Base-by-base conservation (phyloP, 352 stramenopile genomes). In the Phytophthora fragariaefolia region DNA sequence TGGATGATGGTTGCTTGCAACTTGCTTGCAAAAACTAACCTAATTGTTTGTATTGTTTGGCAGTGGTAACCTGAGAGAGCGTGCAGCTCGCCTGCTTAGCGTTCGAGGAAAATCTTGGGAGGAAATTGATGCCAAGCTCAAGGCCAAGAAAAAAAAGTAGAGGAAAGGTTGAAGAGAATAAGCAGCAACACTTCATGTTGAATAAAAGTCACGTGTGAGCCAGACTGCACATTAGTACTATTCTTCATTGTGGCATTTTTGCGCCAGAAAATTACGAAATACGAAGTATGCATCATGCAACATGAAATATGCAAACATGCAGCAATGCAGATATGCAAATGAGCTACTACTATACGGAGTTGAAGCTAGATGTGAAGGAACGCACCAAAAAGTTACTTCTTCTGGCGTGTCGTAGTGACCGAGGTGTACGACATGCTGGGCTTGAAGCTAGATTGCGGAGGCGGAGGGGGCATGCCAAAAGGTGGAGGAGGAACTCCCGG, bases 61-160 rank as follows among this genome's bases (percentile, higher is more conserved):
- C 48, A 95, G 88, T 22, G 97, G 97, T 6, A 98, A 90, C 8
- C 66, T 98, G 42, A 69, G 77, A 17, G 86, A 99, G 74, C 85
- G 97, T 47, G 97, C 97, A 1, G 71, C 80, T 49, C 79, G 97
- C 20, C 75, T 99, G 32, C 95, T 98, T 38, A 89, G 92, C 47
- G 89, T 97, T 32, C 98, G 97, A 58, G 93, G 97, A 47, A 97
- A 97, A 63, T 43, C 73, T 10, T 88, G 92, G 74, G 88, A 98
- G 13, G 82, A 98, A 50, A 94, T 99, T 34, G 77, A 91, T n/a
- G 55, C 60, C 45, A 95, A 93, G 53, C 60, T 96, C 46, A 93
- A 91, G 60, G 77, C 84, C 36, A 74, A 74, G 42, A 90, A 87
- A 63, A 67, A 66, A 5, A 42, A 9, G n/a, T n/a, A n/a, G n/a